A percentile compares a stretch with the other conserved stretches of the same genome.
Conservation (phyloP, 306 rosid genomes). For the Dalbergia oliveri region DNA sequence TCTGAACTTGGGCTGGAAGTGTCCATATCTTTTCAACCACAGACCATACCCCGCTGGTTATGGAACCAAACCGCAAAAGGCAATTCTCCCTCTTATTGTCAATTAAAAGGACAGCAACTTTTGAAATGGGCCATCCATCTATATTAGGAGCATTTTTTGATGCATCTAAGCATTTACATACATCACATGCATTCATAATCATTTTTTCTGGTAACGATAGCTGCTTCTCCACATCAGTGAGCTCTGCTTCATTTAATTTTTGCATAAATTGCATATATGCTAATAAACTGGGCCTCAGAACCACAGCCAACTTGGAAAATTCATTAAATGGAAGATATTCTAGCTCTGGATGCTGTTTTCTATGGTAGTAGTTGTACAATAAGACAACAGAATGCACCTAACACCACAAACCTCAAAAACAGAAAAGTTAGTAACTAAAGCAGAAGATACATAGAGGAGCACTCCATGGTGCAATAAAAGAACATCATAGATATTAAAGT, state of each 20-base stretch:
- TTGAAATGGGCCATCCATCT: slow-evolving; percentile 80
- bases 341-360: slow-evolving; percentile 67
- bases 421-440: slow-evolving; percentile 48
- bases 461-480: not conserved
- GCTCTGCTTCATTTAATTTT: slow-evolving; percentile 55
- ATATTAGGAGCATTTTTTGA: slow-evolving; percentile 63
- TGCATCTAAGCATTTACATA: slow-evolving; percentile 65
- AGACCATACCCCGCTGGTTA: slow-evolving; percentile 79
- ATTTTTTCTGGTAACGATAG: slow-evolving; percentile 73
- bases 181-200: slow-evolving; percentile 79
- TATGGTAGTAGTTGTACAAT: slow-evolving; percentile 82
- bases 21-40: slow-evolving; percentile 66
- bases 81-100: slow-evolving; percentile 76
- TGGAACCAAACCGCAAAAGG: slow-evolving; percentile 59
- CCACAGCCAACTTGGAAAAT: slow-evolving; percentile 75
- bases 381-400: slow-evolving; percentile 84
- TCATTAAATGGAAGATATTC: slow-evolving; percentile 64
- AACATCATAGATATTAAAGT: not conserved
- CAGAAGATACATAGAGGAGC: slow-evolving; percentile 11
- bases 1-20: slow-evolving; percentile 52
- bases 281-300: slow-evolving; percentile 68
- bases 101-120: slow-evolving; percentile 75
- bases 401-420: slow-evolving; percentile 44
- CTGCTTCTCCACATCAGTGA: slow-evolving; percentile 69
- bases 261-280: slow-evolving; percentile 74